Percentiles rank a stretch among this genome's conserved stretches.
Conservation (phyloP, 2,329 filamentous ascomycete genomes). For the Zymoseptoria ardabiliae region DNA sequence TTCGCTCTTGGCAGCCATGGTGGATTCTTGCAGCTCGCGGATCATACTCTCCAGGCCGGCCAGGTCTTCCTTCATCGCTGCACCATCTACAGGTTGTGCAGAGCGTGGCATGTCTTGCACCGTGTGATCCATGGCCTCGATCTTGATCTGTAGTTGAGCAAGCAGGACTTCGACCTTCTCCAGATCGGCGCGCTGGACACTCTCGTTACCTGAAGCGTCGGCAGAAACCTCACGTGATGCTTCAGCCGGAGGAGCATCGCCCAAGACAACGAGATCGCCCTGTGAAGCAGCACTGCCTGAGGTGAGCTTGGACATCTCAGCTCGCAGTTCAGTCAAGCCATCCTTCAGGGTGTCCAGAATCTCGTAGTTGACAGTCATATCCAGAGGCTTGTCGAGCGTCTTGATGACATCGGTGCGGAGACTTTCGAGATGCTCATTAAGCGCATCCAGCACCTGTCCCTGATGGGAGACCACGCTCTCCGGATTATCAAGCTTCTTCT, state of each 20-base stretch:
- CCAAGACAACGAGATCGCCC: conserved; percentile 51
- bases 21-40: conserved; percentile 52
- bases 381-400: conserved; percentile 68
- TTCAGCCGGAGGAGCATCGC: conserved; percentile 42
- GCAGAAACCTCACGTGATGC: conserved; percentile 35
- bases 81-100: conserved; percentile 28
- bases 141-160: conserved; percentile 72
- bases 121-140: conserved; percentile 64
- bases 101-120: conserved; percentile 41
- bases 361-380: conserved; percentile 79
- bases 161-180: conserved; percentile 81
- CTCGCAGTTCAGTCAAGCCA: conserved; percentile 67
- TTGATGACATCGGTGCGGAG: conserved; percentile 69
- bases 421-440: conserved; percentile 64
- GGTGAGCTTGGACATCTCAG: conserved; percentile 73
- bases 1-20: conserved; percentile 43
- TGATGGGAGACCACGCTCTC: conserved; percentile 47
- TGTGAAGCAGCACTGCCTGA: conserved; percentile 42
- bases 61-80: conserved; percentile 49
- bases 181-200: conserved; percentile 63
- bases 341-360: conserved; percentile 80
- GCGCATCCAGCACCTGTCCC: conserved; percentile 52
- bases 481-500: conserved; percentile 47
- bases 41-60: conserved; percentile 38
- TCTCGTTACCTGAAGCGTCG: conserved; percentile 31